Conservation (phyloP, 345 rosid genomes). For the Rhodamnia rubescens region DNA sequence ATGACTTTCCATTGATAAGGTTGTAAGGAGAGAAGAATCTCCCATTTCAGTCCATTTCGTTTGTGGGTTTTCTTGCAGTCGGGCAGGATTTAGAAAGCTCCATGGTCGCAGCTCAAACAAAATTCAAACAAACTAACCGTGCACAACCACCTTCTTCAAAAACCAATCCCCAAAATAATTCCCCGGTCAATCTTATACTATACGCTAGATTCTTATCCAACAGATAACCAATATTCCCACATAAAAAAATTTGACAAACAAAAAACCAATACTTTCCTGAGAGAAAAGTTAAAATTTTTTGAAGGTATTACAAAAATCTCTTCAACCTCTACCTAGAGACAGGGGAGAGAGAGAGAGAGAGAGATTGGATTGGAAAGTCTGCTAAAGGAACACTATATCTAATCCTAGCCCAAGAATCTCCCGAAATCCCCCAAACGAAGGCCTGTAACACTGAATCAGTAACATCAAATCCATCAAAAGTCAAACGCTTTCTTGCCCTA, state of each 20-base stretch:
- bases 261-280: slow-evolving; percentile 1
- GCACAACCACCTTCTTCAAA: slow-evolving; percentile 24
- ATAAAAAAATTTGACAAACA: slow-evolving; percentile 8
- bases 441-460: slow-evolving; percentile 28
- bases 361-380: slow-evolving; percentile 7
- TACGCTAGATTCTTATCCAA: not conserved
- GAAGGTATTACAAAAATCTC: slow-evolving; percentile 2
- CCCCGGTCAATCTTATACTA: slow-evolving; percentile 7
- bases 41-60: slow-evolving; percentile 25
- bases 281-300: slow-evolving; percentile 1
- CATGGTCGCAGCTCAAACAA: slow-evolving; percentile 33
- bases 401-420: slow-evolving; percentile 31
- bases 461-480: slow-evolving; percentile 28
- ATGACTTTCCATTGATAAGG: slow-evolving; percentile 79
- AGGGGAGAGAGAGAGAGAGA: slow-evolving; percentile 9
- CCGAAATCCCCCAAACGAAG: slow-evolving; percentile 46
- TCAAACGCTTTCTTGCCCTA: not conserved
- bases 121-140: slow-evolving; percentile 14
- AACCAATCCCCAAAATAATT: slow-evolving; percentile 47
- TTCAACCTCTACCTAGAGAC: slow-evolving; percentile 11
- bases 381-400: slow-evolving; percentile 34
- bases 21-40: slow-evolving; percentile 48
- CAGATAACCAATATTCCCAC: not conserved
- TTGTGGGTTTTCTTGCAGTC: slow-evolving; percentile 19
- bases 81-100: slow-evolving; percentile 16